phyloP scores from a whole-genome alignment of 2,329 filamentous ascomycete genomes.

The Trichoderma simmonsii region DNA sequence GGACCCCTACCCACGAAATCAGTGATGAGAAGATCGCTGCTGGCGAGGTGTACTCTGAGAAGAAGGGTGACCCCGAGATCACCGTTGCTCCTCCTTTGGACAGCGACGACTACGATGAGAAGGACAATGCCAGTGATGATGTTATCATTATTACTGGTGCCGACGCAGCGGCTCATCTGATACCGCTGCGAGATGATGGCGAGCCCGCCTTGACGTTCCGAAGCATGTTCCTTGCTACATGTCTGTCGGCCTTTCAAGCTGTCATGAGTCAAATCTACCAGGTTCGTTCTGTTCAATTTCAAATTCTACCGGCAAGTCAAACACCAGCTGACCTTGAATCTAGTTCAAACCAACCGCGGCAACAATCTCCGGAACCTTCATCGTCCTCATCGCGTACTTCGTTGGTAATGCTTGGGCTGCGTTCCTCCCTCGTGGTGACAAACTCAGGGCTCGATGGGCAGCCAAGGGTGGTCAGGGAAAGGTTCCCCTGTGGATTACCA shows the following conservation, averaged over 20 bases:
- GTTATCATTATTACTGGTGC: constrained; percentile 50
- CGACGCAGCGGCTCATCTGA: constrained; percentile 47
- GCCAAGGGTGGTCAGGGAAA: constrained; percentile 39
- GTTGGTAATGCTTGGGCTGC: constrained; percentile 40
- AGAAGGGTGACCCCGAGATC: not conserved
- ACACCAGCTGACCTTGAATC: not conserved
- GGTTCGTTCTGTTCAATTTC: constrained; percentile 32
- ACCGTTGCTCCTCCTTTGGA: not conserved
- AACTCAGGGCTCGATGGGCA: constrained; percentile 46
- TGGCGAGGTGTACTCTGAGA: not conserved
- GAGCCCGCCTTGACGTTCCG: constrained; percentile 52
- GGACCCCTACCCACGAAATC: not conserved
- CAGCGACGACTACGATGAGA: constrained; percentile 24
- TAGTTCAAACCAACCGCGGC: constrained; percentile 52
- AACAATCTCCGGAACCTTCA: constrained; percentile 51
- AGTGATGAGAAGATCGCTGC: not conserved
- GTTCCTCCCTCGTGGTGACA: constrained; percentile 45
- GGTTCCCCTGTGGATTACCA: constrained; percentile 39
- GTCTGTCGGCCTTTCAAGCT: constrained; percentile 51
- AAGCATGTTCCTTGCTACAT: constrained; percentile 47
- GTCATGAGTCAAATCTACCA: constrained; percentile 55
- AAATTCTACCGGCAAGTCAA: not conserved
- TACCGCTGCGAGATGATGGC: constrained; percentile 52
- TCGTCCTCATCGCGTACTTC: constrained; percentile 57
- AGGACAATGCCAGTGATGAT: constrained; percentile 36